Evolutionary conservation across 192 early-diverging fungal species (phyloP).

Genomic region (Backusella morwellensis): DNA sequence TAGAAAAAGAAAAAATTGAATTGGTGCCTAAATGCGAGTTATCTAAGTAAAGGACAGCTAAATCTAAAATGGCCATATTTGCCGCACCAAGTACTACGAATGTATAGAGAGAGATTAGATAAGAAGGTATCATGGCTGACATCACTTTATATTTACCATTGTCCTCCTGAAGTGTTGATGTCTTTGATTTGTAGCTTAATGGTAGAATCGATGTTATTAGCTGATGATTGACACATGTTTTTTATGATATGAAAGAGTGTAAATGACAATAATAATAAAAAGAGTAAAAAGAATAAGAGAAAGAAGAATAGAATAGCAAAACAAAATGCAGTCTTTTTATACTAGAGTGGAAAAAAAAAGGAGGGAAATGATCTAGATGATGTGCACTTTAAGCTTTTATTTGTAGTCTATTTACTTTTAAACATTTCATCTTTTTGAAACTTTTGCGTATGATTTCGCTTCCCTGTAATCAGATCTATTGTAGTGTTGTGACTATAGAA

Average conservation of each 20-base stretch:
- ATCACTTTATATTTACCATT: background rate
- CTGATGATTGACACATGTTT: background rate
- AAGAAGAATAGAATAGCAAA: background rate
- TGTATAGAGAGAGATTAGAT: background rate
- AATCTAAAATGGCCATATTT: conserved; percentile 11
- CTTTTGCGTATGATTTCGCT: too few species aligned
- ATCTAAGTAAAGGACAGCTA: background rate
- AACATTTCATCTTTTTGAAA: too few species aligned
- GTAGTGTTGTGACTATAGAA: too few species aligned
- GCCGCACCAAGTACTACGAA: conserved; percentile 11
- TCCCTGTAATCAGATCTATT: too few species aligned
- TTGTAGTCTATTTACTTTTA: background rate
- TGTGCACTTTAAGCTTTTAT: background rate
- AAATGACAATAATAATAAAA: too few species aligned
- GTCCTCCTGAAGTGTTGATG: background rate
- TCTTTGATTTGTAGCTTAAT: background rate
- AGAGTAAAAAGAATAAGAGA: background rate
- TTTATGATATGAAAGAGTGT: background rate
- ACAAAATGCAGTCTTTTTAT: background rate
- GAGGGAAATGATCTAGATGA: background rate
- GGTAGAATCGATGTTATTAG: background rate
- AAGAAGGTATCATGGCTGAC: background rate
- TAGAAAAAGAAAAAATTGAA: too few species aligned
- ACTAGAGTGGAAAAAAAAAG: background rate
- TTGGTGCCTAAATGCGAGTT: background rate